A percentile compares a stretch with the other conserved stretches of the same genome.
phyloP scores from a whole-genome alignment of 2,329 filamentous ascomycete genomes.

The Penicillium sp. region DNA sequence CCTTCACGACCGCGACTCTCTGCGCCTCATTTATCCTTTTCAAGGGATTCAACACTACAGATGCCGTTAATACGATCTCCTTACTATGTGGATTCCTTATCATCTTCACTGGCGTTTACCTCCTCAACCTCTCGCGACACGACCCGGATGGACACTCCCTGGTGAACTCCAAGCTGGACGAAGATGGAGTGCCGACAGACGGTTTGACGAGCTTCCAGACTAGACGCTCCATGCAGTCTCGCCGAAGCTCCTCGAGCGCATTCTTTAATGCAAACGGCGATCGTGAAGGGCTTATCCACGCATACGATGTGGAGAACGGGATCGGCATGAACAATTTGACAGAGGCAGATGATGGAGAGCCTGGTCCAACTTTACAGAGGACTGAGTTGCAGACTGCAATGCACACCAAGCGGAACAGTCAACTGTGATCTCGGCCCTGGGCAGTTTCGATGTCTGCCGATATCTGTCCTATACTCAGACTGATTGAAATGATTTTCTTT shows the following conservation, averaged over 20 bases:
- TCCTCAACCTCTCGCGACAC: conserved; percentile 89
- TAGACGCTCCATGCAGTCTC: conserved; percentile 85
- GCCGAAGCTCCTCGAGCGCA: conserved; percentile 65
- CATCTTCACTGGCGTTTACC: conserved; percentile 92
- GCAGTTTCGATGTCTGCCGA: conserved; percentile 6
- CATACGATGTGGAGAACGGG: conserved; percentile 79
- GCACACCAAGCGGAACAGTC: conserved; percentile 35
- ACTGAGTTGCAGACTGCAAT: conserved; percentile 28
- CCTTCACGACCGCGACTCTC: conserved; percentile 91
- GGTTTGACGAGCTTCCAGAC: conserved; percentile 87
- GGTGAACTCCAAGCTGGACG: conserved; percentile 57
- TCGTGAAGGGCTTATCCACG: conserved; percentile 78
- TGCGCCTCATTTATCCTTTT: conserved; percentile 96
- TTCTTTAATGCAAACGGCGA: conserved; percentile 61
- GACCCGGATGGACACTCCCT: conserved; percentile 78
- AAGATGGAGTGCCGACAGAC: conserved; percentile 80
- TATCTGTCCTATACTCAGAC: conserved; percentile 24
- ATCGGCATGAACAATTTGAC: conserved; percentile 78
- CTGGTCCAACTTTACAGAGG: conserved; percentile 36
- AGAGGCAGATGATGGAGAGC: conserved; percentile 66
- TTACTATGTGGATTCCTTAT: conserved; percentile 89
- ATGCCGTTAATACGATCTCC: conserved; percentile 87
- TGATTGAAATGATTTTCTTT: conserved; percentile 25
- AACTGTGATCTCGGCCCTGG: conserved; percentile 18
- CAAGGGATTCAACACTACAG: conserved; percentile 91